A percentile compares a stretch with the other conserved stretches of the same genome.
phyloP scores from a whole-genome alignment of 2,329 filamentous ascomycete genomes.

The Zalaria obscura region DNA sequence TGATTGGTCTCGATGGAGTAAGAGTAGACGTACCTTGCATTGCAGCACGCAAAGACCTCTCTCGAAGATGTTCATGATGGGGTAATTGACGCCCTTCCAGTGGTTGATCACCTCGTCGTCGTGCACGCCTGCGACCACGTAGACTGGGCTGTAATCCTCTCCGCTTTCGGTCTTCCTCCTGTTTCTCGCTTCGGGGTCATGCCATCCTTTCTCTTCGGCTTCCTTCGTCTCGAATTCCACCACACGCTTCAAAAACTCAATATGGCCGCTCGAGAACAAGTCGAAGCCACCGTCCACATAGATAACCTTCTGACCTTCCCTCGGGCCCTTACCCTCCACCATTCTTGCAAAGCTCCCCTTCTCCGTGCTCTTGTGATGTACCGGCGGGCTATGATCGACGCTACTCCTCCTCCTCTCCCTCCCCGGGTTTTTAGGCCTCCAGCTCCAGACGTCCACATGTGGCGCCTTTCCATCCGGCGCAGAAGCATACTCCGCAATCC shows the following conservation, averaged over 20 bases:
- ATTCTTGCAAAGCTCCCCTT: constrained; percentile 52
- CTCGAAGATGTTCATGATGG: constrained; percentile 99
- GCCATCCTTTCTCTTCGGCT: constrained; percentile 60
- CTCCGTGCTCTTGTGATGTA: constrained; percentile 23
- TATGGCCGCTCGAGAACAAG: constrained; percentile 91
- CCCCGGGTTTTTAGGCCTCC: constrained; percentile 27
- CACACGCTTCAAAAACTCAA: constrained; percentile 79
- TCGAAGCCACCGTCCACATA: constrained; percentile 97
- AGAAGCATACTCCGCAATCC: constrained; percentile 75
- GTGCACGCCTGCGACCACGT: constrained; percentile 86
- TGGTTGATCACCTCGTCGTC: constrained; percentile 90
- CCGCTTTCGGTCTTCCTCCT: constrained; percentile 50
- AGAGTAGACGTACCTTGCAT: constrained; percentile 52
- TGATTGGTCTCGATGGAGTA: constrained; percentile 6
- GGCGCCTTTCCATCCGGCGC: constrained; percentile 68
- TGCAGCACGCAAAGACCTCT: constrained; percentile 89
- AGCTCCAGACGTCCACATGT: constrained; percentile 76
- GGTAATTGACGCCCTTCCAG: constrained; percentile 96
- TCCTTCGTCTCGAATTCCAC: constrained; percentile 56
- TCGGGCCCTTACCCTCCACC: constrained; percentile 56
- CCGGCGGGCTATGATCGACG: constrained; percentile 8
- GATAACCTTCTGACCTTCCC: constrained; percentile 68
- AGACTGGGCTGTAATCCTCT: constrained; percentile 66
- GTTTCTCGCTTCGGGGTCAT: constrained; percentile 46
- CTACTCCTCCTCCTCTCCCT: constrained; percentile 2